Evolutionary conservation across 768 basidiomycete genomes (phyloP), one percentile per base, ranked within the genome.

Genomic region (Daedaleopsis nitida): DNA sequence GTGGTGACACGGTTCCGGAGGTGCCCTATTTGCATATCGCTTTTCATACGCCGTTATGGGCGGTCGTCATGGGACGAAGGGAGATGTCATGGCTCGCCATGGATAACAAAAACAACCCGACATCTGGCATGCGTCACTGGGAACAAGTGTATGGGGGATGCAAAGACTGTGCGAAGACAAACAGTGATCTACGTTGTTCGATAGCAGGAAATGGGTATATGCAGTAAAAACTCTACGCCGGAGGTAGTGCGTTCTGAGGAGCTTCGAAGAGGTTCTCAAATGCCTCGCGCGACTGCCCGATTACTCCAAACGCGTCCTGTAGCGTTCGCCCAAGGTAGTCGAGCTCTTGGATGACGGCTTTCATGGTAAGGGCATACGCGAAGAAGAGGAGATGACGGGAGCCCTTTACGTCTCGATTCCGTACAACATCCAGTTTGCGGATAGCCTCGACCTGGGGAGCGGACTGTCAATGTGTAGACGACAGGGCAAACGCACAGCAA

Each of bases 351-450:
- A 95, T 97, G 42, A 97, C 91, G 8, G 94, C 94, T 72, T 93
- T 90, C 94, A 97, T 96, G 56, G 92, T 91, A 60, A 95, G 78
- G 0, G 92, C 92, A 67, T 98, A 98, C 1, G 94, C 95, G 67
- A 96, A 96, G 76, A 93, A 98, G 19, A 98, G 80, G 4, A 99
- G 78, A 66, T 97, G 91, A 19, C 88, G 80, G 1, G 94, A 95
- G 1, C 86, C 90, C 67, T 89, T 86, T 14, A 89, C 87, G 37
- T 92, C 86, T 4, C 93, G 83, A 52, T 85, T 87, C 67, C 86
- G 89, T n/a, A 97, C 93, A 11, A 96, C 86, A n/a, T 95, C 91
- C 9, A 98, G 81, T 44, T 80, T 80, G 34, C 93, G 79, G 65
- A 98, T 92, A 1, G 92, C 91, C 16, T 86, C 83, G 11, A 97